A percentile compares a stretch with the other conserved stretches of the same genome.
Evolutionary conservation across 148 eudicot species (phyloP).

Genomic region (Rhododendron molle): DNA sequence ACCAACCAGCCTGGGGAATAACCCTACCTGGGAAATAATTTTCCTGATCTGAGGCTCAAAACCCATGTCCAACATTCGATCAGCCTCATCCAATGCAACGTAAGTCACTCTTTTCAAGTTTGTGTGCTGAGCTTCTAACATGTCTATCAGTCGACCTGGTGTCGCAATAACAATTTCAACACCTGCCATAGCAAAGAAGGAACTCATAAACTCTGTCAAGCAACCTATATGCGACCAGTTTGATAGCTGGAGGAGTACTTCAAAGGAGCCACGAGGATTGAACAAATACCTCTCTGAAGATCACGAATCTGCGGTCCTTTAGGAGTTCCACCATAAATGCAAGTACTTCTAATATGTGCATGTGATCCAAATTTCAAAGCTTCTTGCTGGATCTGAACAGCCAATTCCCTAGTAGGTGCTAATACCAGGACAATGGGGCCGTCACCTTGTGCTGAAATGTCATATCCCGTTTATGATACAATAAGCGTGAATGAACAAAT

Average conservation of each 20-base stretch:
- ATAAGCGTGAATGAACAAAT: background rate
- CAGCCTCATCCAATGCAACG: slow-evolving; percentile 96
- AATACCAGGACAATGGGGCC: slow-evolving; percentile 85
- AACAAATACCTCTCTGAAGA: slow-evolving; percentile 65
- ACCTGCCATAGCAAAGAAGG: slow-evolving; percentile 38
- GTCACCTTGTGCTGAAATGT: slow-evolving; percentile 67
- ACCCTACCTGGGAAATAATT: slow-evolving; percentile 68
- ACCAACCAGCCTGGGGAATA: background rate
- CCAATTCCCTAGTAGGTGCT: slow-evolving; percentile 98
- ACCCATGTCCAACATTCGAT: slow-evolving; percentile 98
- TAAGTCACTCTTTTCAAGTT: slow-evolving; percentile 92
- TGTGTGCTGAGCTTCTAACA: slow-evolving; percentile 89
- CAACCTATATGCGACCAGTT: background rate
- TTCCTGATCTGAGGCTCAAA: slow-evolving; percentile 99
- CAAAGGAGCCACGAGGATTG: background rate
- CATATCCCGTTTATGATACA: background rate
- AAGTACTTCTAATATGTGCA: slow-evolving; percentile 69
- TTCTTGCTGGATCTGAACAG: slow-evolving; percentile 96
- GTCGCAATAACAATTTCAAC: slow-evolving; percentile 98
- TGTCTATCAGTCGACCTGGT: slow-evolving; percentile 92
- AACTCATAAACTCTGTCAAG: background rate
- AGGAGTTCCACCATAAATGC: slow-evolving; percentile 97
- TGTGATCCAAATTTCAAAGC: slow-evolving; percentile 66
- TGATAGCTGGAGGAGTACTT: background rate
- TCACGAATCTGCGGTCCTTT: slow-evolving; percentile 98